Base-by-base conservation (phyloP, 371 early-diverging fungal genomes). In the Conidiobolus incongruus region DNA sequence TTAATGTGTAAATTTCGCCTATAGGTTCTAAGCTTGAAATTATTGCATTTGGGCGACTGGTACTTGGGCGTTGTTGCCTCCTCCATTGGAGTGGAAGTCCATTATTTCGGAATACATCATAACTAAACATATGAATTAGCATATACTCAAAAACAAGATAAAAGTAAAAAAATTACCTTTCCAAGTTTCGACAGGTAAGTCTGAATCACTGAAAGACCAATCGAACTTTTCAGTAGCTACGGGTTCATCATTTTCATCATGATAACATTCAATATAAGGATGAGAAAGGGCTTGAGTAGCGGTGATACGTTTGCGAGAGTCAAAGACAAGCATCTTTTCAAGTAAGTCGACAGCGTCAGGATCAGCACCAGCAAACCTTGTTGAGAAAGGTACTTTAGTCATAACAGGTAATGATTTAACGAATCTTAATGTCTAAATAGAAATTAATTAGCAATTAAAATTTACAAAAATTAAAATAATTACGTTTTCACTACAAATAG, bases 181-280 rank as follows among this genome's bases (percentile, higher is more conserved):
- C 91, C 89, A 88, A 47, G 78, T 73, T 44, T 85, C 87, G 10
- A 81, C 69, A 4, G 84, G 74, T 51, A 86, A 54, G 46, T 92
- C 88, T 1, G 81, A 81, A 47, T 86, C 88, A 40, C 79, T 85
- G 60, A 89, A 90, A 1, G 88, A 84, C 93, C 93, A 92, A 60
- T 92, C 90, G 53, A 92, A 92, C 49, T 63, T 65, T 43, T 68
- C 69, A 3, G 68, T 74, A 20, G 88, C 83, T 15, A 61, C 63
- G 13, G 82, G 85, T 52, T 93, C 95, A 53, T 94, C 93, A n/a
- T 77, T 68, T 21, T 72, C 77, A 51, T 94, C 95, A 58, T 92
- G 93, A 58, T 91, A 92, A 17, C 82, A 80, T 48, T 77, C 85
- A 40, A 97, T 73, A 51, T 75, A 71, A 43, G 70, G 70, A 49